These are phyloP conservation scores for Camelina hispida DNA, from an alignment of 345 rosid species.

Conservation along the genomic window DNA sequence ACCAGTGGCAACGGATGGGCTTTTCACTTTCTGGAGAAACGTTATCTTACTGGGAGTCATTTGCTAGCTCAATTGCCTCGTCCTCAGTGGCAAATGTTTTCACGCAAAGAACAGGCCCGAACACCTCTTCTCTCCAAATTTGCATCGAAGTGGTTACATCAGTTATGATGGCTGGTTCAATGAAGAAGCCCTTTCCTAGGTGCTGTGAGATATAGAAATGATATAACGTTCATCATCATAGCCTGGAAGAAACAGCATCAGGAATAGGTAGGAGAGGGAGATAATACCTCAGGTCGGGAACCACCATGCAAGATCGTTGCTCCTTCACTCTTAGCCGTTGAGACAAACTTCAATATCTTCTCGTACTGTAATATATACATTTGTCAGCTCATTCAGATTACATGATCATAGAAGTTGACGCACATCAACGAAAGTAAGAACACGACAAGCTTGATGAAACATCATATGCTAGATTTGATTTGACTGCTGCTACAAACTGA, in stretches of 20 bases:
- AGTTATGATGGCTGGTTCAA: conserved; percentile 81
- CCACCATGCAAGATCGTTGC: conserved; percentile 86
- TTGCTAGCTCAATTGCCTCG: conserved; percentile 95
- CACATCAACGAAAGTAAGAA: conserved; percentile 17
- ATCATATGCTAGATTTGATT: conserved; percentile 13
- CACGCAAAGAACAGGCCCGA: conserved; percentile 92
- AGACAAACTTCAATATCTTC: conserved; percentile 70
- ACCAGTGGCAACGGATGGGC: not conserved
- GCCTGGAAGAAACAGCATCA: conserved; percentile 22
- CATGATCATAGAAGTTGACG: conserved; percentile 16
- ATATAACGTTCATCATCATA: conserved; percentile 18
- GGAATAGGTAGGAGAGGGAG: conserved; percentile 6
- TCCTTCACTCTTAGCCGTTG: conserved; percentile 86
- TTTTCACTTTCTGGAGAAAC: conserved; percentile 16
- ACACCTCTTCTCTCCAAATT: conserved; percentile 99
- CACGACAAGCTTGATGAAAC: not conserved
- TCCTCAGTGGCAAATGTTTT: conserved; percentile 88
- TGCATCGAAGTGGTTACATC: conserved; percentile 85
- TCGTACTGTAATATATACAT: conserved; percentile 61
- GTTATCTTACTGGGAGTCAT: conserved; percentile 78
- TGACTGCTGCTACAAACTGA: conserved; percentile 15
- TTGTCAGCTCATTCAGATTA: conserved; percentile 26
- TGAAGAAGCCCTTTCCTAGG: conserved; percentile 73
- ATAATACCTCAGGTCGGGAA: conserved; percentile 69
- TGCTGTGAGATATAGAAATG: conserved; percentile 55